Conservation (phyloP, 768 basidiomycete genomes). For the Lentinula sp. region DNA sequence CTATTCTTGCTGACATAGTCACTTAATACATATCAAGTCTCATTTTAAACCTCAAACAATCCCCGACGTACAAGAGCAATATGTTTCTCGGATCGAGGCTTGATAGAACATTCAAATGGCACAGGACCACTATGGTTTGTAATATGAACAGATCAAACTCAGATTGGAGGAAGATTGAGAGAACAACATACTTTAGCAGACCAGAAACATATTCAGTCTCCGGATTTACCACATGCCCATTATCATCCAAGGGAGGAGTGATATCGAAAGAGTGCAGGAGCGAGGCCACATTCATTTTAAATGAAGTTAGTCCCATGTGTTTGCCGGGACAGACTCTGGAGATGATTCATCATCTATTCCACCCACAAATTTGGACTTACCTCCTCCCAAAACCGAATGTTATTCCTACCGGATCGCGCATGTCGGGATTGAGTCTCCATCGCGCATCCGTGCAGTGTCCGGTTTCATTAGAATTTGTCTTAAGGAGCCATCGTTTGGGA, state of each 20-base stretch:
- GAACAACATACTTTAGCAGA: not conserved
- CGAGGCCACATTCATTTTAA: slow-evolving; percentile 23
- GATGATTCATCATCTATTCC: not conserved
- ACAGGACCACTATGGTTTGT: slow-evolving; percentile 7
- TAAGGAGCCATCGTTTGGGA: not conserved
- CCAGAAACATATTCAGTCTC: slow-evolving; percentile 17
- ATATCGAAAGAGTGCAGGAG: slow-evolving; percentile 25
- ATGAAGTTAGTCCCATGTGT: slow-evolving; percentile 19
- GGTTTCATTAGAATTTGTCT: not conserved
- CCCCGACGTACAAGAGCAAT: slow-evolving; percentile 13
- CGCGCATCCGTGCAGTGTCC: slow-evolving; percentile 2
- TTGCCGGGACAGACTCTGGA: slow-evolving; percentile 24
- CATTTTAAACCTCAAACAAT: not conserved
- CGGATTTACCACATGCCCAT: slow-evolving; percentile 20
- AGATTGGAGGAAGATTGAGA: not conserved
- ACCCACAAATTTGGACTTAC: slow-evolving; percentile 4
- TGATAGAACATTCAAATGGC: slow-evolving; percentile 23
- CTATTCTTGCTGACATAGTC: no score
- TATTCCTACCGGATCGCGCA: not conserved
- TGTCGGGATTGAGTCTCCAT: slow-evolving; percentile 3
- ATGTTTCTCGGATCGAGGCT: slow-evolving; percentile 18
- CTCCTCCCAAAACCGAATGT: not conserved
- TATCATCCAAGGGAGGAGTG: slow-evolving; percentile 16
- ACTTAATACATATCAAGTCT: no score
- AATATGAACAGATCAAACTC: not conserved